A percentile compares a stretch with the other conserved stretches of the same genome.
Conservation (phyloP, 768 basidiomycete species). For the Naganishia antarctica region DNA sequence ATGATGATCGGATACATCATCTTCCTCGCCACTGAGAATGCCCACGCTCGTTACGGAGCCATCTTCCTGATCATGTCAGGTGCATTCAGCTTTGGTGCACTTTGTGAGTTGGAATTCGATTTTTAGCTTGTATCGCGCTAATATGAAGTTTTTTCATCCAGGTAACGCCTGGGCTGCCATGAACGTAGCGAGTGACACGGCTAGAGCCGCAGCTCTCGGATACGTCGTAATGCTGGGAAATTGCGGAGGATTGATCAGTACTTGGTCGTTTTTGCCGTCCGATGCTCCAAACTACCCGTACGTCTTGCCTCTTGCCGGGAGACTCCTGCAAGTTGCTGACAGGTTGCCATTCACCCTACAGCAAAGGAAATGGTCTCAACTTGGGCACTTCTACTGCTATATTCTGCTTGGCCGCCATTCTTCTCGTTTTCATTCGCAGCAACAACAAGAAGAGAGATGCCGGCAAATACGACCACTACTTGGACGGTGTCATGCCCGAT, state of each 20-base stretch:
- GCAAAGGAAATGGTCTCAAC: conserved; percentile 20
- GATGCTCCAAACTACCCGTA: conserved; percentile 27
- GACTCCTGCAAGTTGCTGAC: not conserved
- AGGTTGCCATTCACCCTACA: not conserved
- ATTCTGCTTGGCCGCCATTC: not conserved
- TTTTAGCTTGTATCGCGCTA: not conserved
- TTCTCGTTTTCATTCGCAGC: conserved; percentile 12
- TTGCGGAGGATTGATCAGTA: conserved; percentile 24
- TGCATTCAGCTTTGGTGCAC: conserved; percentile 16
- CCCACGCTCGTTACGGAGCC: conserved; percentile 26
- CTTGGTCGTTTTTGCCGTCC: conserved; percentile 24
- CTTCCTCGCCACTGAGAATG: conserved; percentile 24
- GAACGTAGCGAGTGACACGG: conserved; percentile 34
- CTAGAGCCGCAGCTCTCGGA: conserved; percentile 30
- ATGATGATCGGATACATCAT: conserved; percentile 32
- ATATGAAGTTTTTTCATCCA: not conserved
- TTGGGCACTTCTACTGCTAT: conserved; percentile 5
- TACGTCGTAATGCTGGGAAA: conserved; percentile 34
- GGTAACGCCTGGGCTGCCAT: conserved; percentile 33
- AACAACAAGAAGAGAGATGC: conserved; percentile 23
- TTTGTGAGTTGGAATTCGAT: not conserved
- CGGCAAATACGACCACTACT: conserved; percentile 22
- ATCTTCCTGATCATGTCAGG: conserved; percentile 29
- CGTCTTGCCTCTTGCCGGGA: not conserved
- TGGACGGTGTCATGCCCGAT: conserved; percentile 5